Evolutionary conservation across 129 eudicot species (phyloP).

Genomic region (Chrysanthemum seticuspe): DNA sequence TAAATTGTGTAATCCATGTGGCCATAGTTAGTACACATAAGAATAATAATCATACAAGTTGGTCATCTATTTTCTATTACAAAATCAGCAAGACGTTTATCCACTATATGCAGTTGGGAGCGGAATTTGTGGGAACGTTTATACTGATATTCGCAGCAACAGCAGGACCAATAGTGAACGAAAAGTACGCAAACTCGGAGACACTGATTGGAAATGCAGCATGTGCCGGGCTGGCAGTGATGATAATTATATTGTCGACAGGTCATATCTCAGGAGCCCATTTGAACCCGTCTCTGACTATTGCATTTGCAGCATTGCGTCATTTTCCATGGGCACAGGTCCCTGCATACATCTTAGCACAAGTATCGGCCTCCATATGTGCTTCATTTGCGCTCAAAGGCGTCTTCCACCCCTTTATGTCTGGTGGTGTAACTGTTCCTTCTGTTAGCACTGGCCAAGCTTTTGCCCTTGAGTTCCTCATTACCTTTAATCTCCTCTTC

Average conservation of each 20-base stretch:
- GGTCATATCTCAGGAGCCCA: slow-evolving; percentile 96
- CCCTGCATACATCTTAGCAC: slow-evolving; percentile 75
- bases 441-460: slow-evolving; percentile 71
- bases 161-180: slow-evolving; percentile 81
- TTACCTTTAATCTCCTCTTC: slow-evolving; percentile 78
- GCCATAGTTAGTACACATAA: too few species aligned
- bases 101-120: slow-evolving; percentile 54
- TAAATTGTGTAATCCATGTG: too few species aligned
- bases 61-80: slow-evolving; percentile 36
- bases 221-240: slow-evolving; percentile 77
- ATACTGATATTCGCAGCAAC: slow-evolving; percentile 78
- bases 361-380: slow-evolving; percentile 72
- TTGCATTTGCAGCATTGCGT: slow-evolving; percentile 76
- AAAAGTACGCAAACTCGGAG: slow-evolving; percentile 58
- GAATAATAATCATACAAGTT: background rate
- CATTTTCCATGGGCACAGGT: slow-evolving; percentile 91
- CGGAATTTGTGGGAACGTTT: slow-evolving; percentile 91
- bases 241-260: slow-evolving; percentile 65
- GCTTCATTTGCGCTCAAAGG: slow-evolving; percentile 84
- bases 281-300: slow-evolving; percentile 78
- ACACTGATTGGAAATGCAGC: slow-evolving; percentile 84
- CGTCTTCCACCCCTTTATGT: slow-evolving; percentile 66
- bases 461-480: slow-evolving; percentile 76
- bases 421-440: slow-evolving; percentile 88
- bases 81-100: background rate